A percentile compares a stretch with the other conserved stretches of the same genome.
phyloP scores from a whole-genome alignment of 2,329 filamentous ascomycete genomes.

The Talaromyces sp. region DNA sequence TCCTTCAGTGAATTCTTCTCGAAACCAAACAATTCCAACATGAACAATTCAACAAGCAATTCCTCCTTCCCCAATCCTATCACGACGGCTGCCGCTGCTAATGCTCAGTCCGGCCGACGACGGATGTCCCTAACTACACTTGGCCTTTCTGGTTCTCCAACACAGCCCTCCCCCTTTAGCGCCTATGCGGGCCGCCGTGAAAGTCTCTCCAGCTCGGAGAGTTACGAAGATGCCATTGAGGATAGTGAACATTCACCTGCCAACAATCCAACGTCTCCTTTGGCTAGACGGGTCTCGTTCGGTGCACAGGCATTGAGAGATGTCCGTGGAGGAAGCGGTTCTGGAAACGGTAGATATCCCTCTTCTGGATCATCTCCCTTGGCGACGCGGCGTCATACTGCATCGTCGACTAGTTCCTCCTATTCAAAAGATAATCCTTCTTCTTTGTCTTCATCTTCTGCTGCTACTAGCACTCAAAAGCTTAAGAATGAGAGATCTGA shows the following conservation, averaged over 20 bases:
- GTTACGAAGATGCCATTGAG: slow-evolving; percentile 52
- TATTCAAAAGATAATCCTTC: slow-evolving; percentile 24
- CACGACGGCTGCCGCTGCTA: slow-evolving; percentile 52
- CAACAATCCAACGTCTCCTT: slow-evolving; percentile 65
- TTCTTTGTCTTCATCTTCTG: slow-evolving; percentile 41
- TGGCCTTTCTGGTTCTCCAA: slow-evolving; percentile 72
- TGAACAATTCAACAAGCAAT: slow-evolving; percentile 18
- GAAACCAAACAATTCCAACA: slow-evolving; percentile 28
- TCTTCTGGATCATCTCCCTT: slow-evolving; percentile 33
- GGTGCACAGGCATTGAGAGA: slow-evolving; percentile 75
- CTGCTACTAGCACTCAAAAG: slow-evolving; percentile 34
- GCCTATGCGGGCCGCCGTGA: slow-evolving; percentile 58
- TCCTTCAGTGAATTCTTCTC: slow-evolving; percentile 44
- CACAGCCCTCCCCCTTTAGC: slow-evolving; percentile 50
- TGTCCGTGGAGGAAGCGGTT: slow-evolving; percentile 65
- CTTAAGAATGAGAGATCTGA: slow-evolving; percentile 43
- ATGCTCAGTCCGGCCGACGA: slow-evolving; percentile 55
- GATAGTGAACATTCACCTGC: slow-evolving; percentile 64
- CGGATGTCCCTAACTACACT: slow-evolving; percentile 73
- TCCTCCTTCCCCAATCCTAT: slow-evolving; percentile 41
- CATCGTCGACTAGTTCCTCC: slow-evolving; percentile 28
- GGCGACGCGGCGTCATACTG: slow-evolving; percentile 28
- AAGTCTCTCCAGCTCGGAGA: slow-evolving; percentile 65
- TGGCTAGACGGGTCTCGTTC: slow-evolving; percentile 80
- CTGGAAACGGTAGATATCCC: slow-evolving; percentile 58